Conservation (phyloP, 2,329 filamentous ascomycete species). For the Drechslera avenae region DNA sequence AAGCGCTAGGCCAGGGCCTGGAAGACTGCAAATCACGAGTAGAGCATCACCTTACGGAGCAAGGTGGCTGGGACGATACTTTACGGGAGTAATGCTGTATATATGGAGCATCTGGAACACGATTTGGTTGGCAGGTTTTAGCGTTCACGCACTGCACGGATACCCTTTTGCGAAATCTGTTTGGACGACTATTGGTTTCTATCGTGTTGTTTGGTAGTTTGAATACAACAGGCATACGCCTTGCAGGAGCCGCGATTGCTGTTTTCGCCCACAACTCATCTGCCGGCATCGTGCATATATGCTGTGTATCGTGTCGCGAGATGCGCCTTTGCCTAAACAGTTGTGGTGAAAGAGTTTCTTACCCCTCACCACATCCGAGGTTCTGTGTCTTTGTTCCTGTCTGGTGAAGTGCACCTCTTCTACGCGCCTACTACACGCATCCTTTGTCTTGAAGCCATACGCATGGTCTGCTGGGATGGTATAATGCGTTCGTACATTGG, state of each 20-base stretch:
- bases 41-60: constrained; percentile 71
- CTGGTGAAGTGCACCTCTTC: neutral
- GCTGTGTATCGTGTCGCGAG: constrained; percentile 2
- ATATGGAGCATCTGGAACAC: constrained; percentile 10
- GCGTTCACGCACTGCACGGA: constrained; percentile 35
- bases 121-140: constrained; percentile 23
- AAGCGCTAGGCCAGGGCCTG: constrained; percentile 80
- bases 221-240: constrained; percentile 8
- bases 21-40: constrained; percentile 75
- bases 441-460: neutral
- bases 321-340: neutral
- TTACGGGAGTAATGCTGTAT: constrained; percentile 44
- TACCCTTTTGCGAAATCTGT: constrained; percentile 39
- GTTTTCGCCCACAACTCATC: neutral
- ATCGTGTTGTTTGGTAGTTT: constrained; percentile 11
- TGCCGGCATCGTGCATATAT: constrained; percentile 4
- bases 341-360: neutral
- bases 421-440: neutral
- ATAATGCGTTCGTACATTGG: neutral
- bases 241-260: constrained; percentile 6
- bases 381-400: neutral
- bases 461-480: neutral
- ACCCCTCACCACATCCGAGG: neutral
- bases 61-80: constrained; percentile 85
- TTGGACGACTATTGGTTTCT: constrained; percentile 11